Evolutionary conservation across 2,329 filamentous ascomycete genomes (phyloP).

Genomic region (Fusarium newnesense): DNA sequence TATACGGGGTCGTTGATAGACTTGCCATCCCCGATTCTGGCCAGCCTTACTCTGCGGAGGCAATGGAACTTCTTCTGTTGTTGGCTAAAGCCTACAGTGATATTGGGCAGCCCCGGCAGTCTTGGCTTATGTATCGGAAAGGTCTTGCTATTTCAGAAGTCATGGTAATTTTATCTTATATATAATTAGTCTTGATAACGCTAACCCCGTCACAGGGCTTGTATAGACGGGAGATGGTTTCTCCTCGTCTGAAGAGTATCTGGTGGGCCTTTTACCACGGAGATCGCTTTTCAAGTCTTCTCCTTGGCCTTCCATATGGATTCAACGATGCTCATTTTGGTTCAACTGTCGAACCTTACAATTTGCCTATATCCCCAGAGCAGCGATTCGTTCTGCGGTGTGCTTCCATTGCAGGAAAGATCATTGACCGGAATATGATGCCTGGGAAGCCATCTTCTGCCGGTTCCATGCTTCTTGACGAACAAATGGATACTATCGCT

Average conservation of each 20-base stretch:
- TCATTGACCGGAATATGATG: background rate
- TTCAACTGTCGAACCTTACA: background rate
- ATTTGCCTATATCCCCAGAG: background rate
- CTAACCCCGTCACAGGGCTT: background rate
- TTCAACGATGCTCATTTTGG: background rate
- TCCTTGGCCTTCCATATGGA: background rate
- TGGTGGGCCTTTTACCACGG: background rate
- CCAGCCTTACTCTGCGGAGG: background rate
- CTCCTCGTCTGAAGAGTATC: background rate
- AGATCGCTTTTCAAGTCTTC: background rate
- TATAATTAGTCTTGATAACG: rapidly evolving
- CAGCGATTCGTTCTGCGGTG: background rate
- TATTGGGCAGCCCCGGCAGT: background rate
- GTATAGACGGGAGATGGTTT: background rate
- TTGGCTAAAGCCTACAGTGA: background rate
- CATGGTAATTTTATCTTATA: background rate
- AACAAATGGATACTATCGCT: background rate
- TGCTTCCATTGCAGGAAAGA: background rate
- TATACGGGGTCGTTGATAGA: background rate
- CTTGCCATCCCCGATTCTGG: background rate
- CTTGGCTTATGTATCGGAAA: background rate
- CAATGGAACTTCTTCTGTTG: background rate
- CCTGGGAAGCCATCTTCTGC: background rate
- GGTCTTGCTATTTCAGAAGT: background rate
- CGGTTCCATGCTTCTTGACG: background rate